phyloP scores from a whole-genome alignment of 1,284 basidiomycete genomes.

The Megacollybia platyphylla region DNA sequence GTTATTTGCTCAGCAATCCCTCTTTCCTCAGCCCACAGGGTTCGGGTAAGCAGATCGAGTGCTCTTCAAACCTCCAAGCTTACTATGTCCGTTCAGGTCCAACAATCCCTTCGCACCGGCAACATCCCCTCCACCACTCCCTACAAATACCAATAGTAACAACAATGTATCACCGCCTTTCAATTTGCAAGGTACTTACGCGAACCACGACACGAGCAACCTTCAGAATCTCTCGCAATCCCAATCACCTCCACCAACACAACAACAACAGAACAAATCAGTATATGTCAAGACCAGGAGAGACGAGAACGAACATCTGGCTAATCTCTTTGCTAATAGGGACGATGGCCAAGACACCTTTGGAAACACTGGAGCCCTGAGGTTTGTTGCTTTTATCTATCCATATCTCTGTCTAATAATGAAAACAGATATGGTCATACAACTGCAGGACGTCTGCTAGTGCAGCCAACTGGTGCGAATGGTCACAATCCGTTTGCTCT shows the following conservation, averaged over 20 bases:
- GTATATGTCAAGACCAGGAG: conserved; percentile 34
- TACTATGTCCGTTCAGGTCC: conserved; percentile 36
- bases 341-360: conserved; percentile 92
- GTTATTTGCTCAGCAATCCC: conserved; percentile 43
- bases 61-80: background rate
- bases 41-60: conserved; percentile 38
- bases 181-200: conserved; percentile 55
- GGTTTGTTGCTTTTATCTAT: conserved; percentile 22
- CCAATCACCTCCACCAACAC: conserved; percentile 16
- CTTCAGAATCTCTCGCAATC: conserved; percentile 21
- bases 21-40: conserved; percentile 54
- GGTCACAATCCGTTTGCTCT: conserved; percentile 67
- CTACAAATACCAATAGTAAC: conserved; percentile 12
- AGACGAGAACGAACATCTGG: conserved; percentile 69
- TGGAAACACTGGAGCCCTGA: conserved; percentile 73
- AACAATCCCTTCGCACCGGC: conserved; percentile 86
- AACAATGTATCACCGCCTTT: conserved; percentile 23
- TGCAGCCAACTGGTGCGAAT: conserved; percentile 39
- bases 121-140: conserved; percentile 19
- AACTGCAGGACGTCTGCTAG: conserved; percentile 39
- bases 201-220: conserved; percentile 22
- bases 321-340: conserved; percentile 69
- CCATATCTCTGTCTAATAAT: conserved; percentile 1
- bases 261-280: conserved; percentile 17
- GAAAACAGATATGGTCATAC: conserved; percentile 51